Evolutionary conservation across 2,329 filamentous ascomycete species (phyloP), one percentile per base, ranked within the genome.

Genomic region (Allantophomopsis cytisporea): DNA sequence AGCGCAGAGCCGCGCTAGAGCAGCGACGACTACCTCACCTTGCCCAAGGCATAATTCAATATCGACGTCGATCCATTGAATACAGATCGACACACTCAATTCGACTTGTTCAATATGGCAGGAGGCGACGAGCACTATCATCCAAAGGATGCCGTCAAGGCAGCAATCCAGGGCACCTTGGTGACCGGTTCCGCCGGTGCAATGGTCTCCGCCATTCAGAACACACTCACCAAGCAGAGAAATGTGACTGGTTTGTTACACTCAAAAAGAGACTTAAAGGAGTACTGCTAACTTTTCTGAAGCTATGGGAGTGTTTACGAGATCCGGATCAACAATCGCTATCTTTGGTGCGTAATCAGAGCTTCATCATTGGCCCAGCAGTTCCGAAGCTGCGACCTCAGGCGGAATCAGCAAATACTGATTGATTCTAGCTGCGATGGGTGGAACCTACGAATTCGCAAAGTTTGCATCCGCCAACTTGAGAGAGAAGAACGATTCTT

Each of bases 171-270:
- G 57, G 75, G 76, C 45, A 73, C 71, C 32, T 54, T 78, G 47
- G 62, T 85, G 51, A 78, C 80, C 44, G 76, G 77, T 54, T 64
- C 66, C 43, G 72, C 73, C 43, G 87, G 87, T 52, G 64, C 83
- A 56, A 71, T 86, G 60, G 59, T 82, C 44, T 81, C 85, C 38
- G 80, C 83, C 40, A 71, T 94, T 48, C 83, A 88, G 66, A 96
- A 94, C 67, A 85, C 87, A 43, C 72, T 95, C 51, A 71, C 80
- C 40, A 87, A 78, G 66, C 23, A 28, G 23, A 71, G 76, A 58
- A 94, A 94, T 60, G 68, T 91, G 48, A 85, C 87, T 51, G 72
- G 79, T 45, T 75, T 80, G 66, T 28, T 12, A 28, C 11, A 28
- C 23, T 8, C 11, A 12, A 28, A 28, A 28, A 12, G 11, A 28